Conservation (phyloP, 2,329 filamentous ascomycete species). For the Xylariaceae sp. region DNA sequence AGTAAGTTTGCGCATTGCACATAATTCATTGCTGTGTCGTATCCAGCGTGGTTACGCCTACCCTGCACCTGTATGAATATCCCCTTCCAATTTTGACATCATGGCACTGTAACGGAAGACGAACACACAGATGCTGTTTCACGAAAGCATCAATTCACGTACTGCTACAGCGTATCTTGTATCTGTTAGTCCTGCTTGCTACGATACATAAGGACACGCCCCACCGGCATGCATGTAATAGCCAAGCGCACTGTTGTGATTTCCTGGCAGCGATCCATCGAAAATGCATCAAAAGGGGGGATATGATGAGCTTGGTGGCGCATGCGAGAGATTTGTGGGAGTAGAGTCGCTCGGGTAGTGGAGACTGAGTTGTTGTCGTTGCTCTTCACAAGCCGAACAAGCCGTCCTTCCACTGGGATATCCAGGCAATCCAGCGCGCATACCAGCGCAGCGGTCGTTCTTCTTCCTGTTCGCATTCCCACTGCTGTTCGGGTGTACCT, state of each 20-base stretch:
- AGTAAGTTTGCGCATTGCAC: no score
- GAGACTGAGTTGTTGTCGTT: neutral
- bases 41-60: no score
- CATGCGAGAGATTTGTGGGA: neutral
- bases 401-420: slow-evolving; percentile 4
- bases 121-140: slow-evolving; percentile 3
- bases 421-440: slow-evolving; percentile 5
- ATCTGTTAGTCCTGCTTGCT: neutral
- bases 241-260: no score
- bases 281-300: no score
- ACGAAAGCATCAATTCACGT: slow-evolving; percentile 16
- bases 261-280: no score
- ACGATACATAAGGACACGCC: no score
- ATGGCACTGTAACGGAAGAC: no score
- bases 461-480: neutral
- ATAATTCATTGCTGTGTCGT: no score
- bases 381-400: neutral
- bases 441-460: neutral
- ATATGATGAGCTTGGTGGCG: no score
- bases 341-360: neutral
- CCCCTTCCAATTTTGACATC: no score
- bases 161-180: slow-evolving; percentile 16
- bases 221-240: no score
- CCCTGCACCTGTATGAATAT: no score
- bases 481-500: slow-evolving; percentile 18